Conservation (phyloP, 495 filamentous ascomycete species). For the Lasiosphaeriaceae sp. region DNA sequence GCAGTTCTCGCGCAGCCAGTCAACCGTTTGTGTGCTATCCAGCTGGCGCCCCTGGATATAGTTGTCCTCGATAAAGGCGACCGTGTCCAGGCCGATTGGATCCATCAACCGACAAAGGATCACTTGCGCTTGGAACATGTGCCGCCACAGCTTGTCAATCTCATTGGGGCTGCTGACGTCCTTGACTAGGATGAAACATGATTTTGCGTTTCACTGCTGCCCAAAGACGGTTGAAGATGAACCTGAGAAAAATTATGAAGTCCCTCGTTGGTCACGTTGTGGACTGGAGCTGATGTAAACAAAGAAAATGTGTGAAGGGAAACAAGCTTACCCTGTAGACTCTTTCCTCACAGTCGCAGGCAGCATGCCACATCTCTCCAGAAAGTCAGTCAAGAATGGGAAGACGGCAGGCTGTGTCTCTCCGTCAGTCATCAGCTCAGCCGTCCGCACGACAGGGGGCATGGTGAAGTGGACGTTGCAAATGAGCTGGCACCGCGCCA, state of each 20-base stretch:
- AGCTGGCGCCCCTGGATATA: conserved; percentile 45
- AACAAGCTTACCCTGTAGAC: conserved; percentile 36
- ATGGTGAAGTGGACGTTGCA: conserved; percentile 51
- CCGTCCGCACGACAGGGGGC: conserved; percentile 43
- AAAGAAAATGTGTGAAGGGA: too few species aligned
- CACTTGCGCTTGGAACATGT: background rate
- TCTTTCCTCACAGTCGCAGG: conserved; percentile 40
- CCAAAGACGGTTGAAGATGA: conserved; percentile 59
- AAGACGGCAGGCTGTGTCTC: conserved; percentile 43
- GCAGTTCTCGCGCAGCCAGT: conserved; percentile 37
- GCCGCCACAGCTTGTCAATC: conserved; percentile 43
- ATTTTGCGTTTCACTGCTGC: conserved; percentile 53
- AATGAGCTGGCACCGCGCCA: conserved; percentile 25
- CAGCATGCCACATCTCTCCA: conserved; percentile 37
- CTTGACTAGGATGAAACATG: conserved; percentile 48
- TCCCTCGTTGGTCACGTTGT: conserved; percentile 31
- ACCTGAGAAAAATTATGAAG: too few species aligned
- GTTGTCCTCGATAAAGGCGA: conserved; percentile 37
- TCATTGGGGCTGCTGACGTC: conserved; percentile 44
- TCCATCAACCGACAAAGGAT: conserved; percentile 23
- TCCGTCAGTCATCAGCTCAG: conserved; percentile 56
- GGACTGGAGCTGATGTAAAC: conserved; percentile 32
- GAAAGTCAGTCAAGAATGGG: conserved; percentile 32
- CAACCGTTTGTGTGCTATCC: conserved; percentile 24
- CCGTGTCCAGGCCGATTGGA: conserved; percentile 51